phyloP scores from a whole-genome alignment of 345 rosid species.

The Cardamine chenopodiifolia region DNA sequence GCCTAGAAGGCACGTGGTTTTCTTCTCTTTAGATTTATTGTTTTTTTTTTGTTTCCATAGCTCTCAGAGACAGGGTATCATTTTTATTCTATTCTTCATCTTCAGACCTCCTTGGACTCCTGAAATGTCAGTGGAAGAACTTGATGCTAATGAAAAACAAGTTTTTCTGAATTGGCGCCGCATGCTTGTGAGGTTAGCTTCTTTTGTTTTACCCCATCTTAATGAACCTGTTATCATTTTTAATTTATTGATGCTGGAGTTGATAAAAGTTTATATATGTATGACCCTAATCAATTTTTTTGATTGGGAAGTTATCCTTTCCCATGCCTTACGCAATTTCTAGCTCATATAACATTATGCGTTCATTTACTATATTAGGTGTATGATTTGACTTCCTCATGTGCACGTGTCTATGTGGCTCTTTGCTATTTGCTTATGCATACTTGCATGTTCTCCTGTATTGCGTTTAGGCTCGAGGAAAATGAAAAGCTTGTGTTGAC shows the following conservation, averaged over 20 bases:
- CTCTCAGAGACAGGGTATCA: slow-evolving; percentile 7
- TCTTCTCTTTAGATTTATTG: not conserved
- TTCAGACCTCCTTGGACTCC: slow-evolving; percentile 80
- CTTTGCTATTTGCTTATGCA: not conserved
- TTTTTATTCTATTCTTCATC: slow-evolving; percentile 2
- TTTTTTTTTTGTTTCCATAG: not conserved
- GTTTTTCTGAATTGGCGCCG: slow-evolving; percentile 87
- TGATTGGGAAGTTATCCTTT: not conserved
- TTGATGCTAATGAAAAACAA: slow-evolving; percentile 69
- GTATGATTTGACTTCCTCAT: slow-evolving; percentile 7
- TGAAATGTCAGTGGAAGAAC: slow-evolving; percentile 72
- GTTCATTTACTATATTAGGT: not conserved
- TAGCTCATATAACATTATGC: not conserved
- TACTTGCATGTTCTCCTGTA: slow-evolving; percentile 16
- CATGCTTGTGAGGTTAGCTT: slow-evolving; percentile 71
- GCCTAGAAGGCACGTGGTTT: slow-evolving; percentile 56
- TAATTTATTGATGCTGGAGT: not conserved
- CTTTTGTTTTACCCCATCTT: not conserved
- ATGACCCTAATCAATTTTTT: not conserved
- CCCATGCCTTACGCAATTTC: slow-evolving; percentile 2
- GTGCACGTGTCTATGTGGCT: not conserved
- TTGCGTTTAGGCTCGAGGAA: slow-evolving; percentile 78
- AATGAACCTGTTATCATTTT: not conserved
- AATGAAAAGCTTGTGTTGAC: slow-evolving; percentile 92
- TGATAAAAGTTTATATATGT: not conserved